Evolutionary conservation across 257 asterid genomes (phyloP), one percentile per base, ranked within the genome.

Genomic region (Solanum appendiculatum): DNA sequence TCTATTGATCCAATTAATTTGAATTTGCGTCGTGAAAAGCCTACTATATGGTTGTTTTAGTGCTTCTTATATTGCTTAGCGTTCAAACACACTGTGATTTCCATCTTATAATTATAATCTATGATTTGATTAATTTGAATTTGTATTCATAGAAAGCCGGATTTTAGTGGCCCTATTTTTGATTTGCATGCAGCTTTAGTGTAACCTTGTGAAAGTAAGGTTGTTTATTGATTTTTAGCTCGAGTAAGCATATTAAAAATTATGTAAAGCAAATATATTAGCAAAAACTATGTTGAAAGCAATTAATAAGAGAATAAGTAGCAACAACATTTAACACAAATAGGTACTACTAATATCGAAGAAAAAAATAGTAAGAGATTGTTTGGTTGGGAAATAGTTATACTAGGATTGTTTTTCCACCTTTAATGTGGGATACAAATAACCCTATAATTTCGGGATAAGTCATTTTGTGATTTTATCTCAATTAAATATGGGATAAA

Each of bases 401-500:
- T 56, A 46, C 54, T 13, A 46, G 54, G 54, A 46, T 0, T 46
- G 21, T 54, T 56, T 20, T 20, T 20, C 25, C 12, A 56, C 2
- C 27, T 8, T 56, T 21, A 21, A 56, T 56, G 25, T 56, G 13
- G 64, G 64, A n/a, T 40, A n/a, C 4, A n/a, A 14, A 1, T 5
- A n/a, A 63, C 5, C n/a, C 16, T 11, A 63, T 11, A n/a, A 63
- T 63, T n/a, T 63, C 0, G 33, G 0, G 0, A 63, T 11, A 11
- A n/a, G 64, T 20, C 20, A 63, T 25, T 18, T 0, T 14, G 0
- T 11, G 7, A 63, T 63, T 2, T 63, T 63, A 63, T 63, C 0
- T 0, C 16, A 63, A 63, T 2, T 0, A 63, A 63, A 63, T 27
- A 0, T 63, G 0, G 0, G 23, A 9, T 23, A 23, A n/a, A 60